Conservation (phyloP, 1,139 yeast species). For the Diutina rugosa region DNA sequence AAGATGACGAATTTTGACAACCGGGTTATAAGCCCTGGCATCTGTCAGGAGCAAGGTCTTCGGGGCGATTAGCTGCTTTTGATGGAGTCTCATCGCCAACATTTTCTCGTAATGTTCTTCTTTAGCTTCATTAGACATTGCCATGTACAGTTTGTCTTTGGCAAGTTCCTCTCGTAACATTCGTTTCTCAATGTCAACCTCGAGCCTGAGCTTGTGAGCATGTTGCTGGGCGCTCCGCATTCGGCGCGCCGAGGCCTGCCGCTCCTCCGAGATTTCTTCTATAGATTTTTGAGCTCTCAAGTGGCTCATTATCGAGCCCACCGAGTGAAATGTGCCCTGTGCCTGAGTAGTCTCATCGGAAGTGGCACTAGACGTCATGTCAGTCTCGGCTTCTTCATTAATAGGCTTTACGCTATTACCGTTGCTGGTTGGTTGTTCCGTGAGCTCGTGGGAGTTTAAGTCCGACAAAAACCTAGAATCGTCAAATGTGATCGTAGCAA, state of each 20-base stretch:
- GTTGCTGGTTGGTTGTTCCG: neutral
- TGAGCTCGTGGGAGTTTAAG: neutral
- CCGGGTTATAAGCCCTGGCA: slow-evolving; percentile 42
- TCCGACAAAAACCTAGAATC: slow-evolving; percentile 41
- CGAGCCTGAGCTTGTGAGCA: slow-evolving; percentile 20
- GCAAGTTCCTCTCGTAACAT: slow-evolving; percentile 27
- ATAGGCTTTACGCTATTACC: neutral
- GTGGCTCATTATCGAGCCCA: neutral
- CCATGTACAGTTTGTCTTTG: slow-evolving; percentile 17
- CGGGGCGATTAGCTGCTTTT: slow-evolving; percentile 13
- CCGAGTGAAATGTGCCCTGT: neutral
- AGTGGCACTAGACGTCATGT: neutral
- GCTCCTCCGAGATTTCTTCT: neutral
- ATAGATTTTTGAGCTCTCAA: neutral
- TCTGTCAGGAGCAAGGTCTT: neutral
- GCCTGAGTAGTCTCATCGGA: neutral
- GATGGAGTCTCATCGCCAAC: slow-evolving; percentile 17
- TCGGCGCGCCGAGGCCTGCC: slow-evolving; percentile 1
- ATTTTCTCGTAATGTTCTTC: slow-evolving; percentile 13
- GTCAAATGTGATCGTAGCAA: slow-evolving; percentile 30
- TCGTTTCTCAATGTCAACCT: slow-evolving; percentile 25
- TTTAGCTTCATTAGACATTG: slow-evolving; percentile 18
- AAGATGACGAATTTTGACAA: slow-evolving; percentile 47
- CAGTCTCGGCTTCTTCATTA: neutral
- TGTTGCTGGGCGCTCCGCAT: slow-evolving; percentile 15